Evolutionary conservation across 2,329 filamentous ascomycete genomes (phyloP), one percentile per base, ranked within the genome.

Genomic region (Aspergillus felis): DNA sequence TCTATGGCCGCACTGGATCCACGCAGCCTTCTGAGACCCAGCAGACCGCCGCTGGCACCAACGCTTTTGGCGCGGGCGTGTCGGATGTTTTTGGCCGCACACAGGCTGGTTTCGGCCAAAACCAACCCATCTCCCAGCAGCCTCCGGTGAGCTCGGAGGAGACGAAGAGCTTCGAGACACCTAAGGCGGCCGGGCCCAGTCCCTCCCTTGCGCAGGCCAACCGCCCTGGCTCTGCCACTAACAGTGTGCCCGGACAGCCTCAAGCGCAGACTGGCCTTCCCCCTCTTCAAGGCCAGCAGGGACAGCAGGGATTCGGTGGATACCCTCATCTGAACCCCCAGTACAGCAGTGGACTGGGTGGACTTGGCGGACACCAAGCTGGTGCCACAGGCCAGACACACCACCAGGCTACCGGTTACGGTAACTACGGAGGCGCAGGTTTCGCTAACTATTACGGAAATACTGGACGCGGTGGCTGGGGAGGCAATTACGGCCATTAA

Each of bases 191-290:
- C 47, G 82, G 84, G 10, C 84, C 85, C 28, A 86, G 84, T 62
- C 84, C 84, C 27, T 83, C 82, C 10, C 77, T 87, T 42, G 82
- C 83, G 50, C 84, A 87, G 68, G 83, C 82, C 48, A 84, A 84
- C 62, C 83, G 85, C 60, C 85, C 85, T 42, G 84, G 83, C 46
- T 87, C 85, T 41, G 84, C 84, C 7, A 82, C 83, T 29, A 87
- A 86, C 73, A 85, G 78, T 66, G 78, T 77, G 25, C 80, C 78
- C 42, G 79, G 80, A 48, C 81, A 83, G 66, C 76, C 78, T 56
- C 68, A 74, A 62, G 71, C 71, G 54, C 82, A 84, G 66, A 74
- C 78, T 50, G 78, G 79, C 29, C 74, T 83, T 50, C 82, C 83
- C 50, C 81, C 80, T 48, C 79, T 83, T 53, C 82, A 83, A 69